Base-by-base conservation (phyloP, 768 basidiomycete species). In the Phanerochaete carnosa region DNA sequence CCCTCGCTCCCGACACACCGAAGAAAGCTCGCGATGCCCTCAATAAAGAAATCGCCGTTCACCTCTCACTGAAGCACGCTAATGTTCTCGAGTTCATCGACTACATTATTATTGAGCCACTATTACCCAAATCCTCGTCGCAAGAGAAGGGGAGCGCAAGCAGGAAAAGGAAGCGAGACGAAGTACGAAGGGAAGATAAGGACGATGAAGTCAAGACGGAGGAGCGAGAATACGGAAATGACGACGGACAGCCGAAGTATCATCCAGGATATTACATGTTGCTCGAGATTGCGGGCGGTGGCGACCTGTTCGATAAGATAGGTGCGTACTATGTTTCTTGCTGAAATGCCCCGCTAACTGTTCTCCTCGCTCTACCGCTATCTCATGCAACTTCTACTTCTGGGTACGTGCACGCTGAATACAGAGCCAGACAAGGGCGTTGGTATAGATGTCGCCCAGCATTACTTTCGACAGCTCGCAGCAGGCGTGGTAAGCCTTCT, bases 261-360 rank as follows among this genome's bases (percentile, higher is more conserved):
- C 74, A 87, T 0, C 90, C 94, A 0, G 96, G 91, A 0, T 81
- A 94, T 23, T 99, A 98, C 70, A 93, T 99, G 82, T 76, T 98
- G 22, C 75, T 99, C 68, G 97, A 98, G 72, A 77, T 96, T 33
- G 97, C 96, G 0, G 86, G 86, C 1, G 95, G 95, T 23, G 97
- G 97, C 0, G 97, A 98, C 73, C 75, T 99, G 32, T 99, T 99
- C 72, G 97, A 99, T 74, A 99, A 98, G 79, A 99, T 99, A 55
- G 92, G 96, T 96, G 68, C 45, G 89, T 73, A 53, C 2, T 45
- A 6, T 12, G 15, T 39, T 57, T 47, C 30, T 32, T 9, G 25
- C 37, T 57, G 45, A 35, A 39, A 43, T 54, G 13, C 23, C 11
- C n/a, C n/a, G n/a, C n/a, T n/a, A n/a, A n/a, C n/a, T n/a, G n/a